Base-by-base conservation (phyloP, 805 yeast species). In the Jamesozyma piceae region DNA sequence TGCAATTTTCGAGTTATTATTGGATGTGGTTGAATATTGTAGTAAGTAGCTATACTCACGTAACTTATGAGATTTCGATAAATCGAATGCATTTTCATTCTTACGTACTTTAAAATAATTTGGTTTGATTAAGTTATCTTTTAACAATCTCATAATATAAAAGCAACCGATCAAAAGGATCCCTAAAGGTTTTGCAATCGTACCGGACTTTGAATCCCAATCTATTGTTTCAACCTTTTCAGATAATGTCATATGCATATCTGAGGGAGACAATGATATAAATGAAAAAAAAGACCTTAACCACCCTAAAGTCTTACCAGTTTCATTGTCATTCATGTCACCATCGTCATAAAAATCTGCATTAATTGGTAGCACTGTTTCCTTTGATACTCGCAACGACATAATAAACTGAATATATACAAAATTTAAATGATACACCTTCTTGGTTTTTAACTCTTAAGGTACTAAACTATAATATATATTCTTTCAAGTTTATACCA, bases 41-140 rank as follows among this genome's bases (percentile, higher is more conserved):
- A 38, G 41, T 19, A 55, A 44, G 20, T 45, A 51, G 2, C 48
- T 53, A 41, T 52, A 50, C 22, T 52, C 38, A 24, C 35, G 44
- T 29, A 62, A 44, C 3, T 48, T 53, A 9, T 39, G 22, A 1
- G 65, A 60, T 43, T 53, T 54, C 1, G 60, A 50, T 18, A 62
- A 43, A 44, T 60, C 62, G 48, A 62, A 62, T 11, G 54, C 50
- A 34, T 54, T 58, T 11, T 42, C 38, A 6, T 43, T 39, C 11
- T 39, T 45, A 18, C 50, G 44, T 8, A 54, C 39, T 24, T 51
- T 50, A 28, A 45, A 39, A 21, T 49, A 47, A 37, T 52, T 57
- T 2, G 64, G 63, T 20, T 42, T 52, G 10, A 62, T 54, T 14
- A 60, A 15, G 38, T 50, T 55, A 36, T 58, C 61, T 41, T 62